Conservation (phyloP, 2,329 filamentous ascomycete genomes). For the Ophiostoma ulmi region DNA sequence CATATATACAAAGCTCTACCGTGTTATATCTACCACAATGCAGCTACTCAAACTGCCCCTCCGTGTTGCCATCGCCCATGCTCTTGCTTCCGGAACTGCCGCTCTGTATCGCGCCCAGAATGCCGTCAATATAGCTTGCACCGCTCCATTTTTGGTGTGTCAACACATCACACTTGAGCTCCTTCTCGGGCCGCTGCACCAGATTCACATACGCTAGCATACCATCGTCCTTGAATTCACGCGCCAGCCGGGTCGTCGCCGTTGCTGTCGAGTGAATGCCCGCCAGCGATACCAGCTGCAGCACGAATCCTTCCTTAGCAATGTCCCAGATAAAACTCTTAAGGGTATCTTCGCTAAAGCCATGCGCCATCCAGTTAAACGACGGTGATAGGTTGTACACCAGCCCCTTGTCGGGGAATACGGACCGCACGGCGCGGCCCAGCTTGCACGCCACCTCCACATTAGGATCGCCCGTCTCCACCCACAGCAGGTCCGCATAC, state of each 20-base stretch:
- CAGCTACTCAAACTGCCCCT: slow-evolving; percentile 53
- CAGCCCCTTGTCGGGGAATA: slow-evolving; percentile 73
- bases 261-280: slow-evolving; percentile 62
- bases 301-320: slow-evolving; percentile 74
- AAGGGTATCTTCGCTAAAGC: slow-evolving; percentile 75
- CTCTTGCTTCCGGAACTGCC: slow-evolving; percentile 84
- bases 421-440: slow-evolving; percentile 65
- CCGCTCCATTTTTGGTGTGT: slow-evolving; percentile 87
- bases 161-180: slow-evolving; percentile 82
- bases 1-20: neutral
- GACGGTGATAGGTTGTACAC: slow-evolving; percentile 96
- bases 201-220: slow-evolving; percentile 98
- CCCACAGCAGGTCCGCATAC: slow-evolving; percentile 92
- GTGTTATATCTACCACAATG: neutral
- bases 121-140: slow-evolving; percentile 73
- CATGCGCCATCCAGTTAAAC: slow-evolving; percentile 98
- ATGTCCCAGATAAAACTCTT: slow-evolving; percentile 96
- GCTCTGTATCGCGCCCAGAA: slow-evolving; percentile 83
- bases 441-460: slow-evolving; percentile 72
- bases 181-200: slow-evolving; percentile 85
- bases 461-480: slow-evolving; percentile 87
- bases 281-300: slow-evolving; percentile 63
- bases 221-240: slow-evolving; percentile 78
- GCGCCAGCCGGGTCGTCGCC: slow-evolving; percentile 67
- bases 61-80: slow-evolving; percentile 93